Conservation (phyloP, 352 stramenopile species). For the Pythium dissotocum region DNA sequence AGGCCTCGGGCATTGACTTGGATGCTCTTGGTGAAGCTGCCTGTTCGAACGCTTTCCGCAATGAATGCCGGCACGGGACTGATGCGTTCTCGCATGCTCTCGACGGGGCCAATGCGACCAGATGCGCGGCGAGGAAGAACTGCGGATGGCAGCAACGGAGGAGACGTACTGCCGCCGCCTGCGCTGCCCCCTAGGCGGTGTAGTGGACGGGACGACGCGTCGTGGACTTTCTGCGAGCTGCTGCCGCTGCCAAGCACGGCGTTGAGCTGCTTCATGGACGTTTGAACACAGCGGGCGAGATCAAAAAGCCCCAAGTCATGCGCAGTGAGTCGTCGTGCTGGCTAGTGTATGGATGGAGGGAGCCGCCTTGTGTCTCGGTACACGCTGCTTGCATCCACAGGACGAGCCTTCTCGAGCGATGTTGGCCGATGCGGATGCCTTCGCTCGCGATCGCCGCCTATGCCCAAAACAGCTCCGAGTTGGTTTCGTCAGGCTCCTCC, state of each 20-base stretch:
- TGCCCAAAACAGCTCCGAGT: slow-evolving; percentile 1
- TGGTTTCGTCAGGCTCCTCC: neutral
- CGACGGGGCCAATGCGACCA: slow-evolving; percentile 22
- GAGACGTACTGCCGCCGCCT: slow-evolving; percentile 1
- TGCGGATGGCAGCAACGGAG: slow-evolving; percentile 5
- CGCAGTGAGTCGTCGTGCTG: neutral
- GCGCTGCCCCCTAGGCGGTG: neutral
- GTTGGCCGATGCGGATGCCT: neutral
- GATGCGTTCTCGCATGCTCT: slow-evolving; percentile 8
- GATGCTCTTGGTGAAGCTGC: slow-evolving; percentile 38
- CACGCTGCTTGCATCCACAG: neutral
- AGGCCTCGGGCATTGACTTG: slow-evolving; percentile 40
- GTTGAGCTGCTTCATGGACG: slow-evolving; percentile 34
- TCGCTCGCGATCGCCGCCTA: neutral
- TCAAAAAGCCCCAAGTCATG: neutral
- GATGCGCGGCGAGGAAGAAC: slow-evolving; percentile 6
- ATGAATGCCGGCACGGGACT: slow-evolving; percentile 9
- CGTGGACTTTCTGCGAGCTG: slow-evolving; percentile 35
- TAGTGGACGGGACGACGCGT: slow-evolving; percentile 4
- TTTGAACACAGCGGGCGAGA: neutral
- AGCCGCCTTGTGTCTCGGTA: neutral
- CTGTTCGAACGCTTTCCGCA: slow-evolving; percentile 14
- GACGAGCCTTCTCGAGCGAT: neutral
- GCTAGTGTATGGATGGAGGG: neutral
- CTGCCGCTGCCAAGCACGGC: slow-evolving; percentile 30